Evolutionary conservation across 345 rosid genomes (phyloP), one percentile per base, ranked within the genome.

Genomic region (Eucalyptus sideroxylon): DNA sequence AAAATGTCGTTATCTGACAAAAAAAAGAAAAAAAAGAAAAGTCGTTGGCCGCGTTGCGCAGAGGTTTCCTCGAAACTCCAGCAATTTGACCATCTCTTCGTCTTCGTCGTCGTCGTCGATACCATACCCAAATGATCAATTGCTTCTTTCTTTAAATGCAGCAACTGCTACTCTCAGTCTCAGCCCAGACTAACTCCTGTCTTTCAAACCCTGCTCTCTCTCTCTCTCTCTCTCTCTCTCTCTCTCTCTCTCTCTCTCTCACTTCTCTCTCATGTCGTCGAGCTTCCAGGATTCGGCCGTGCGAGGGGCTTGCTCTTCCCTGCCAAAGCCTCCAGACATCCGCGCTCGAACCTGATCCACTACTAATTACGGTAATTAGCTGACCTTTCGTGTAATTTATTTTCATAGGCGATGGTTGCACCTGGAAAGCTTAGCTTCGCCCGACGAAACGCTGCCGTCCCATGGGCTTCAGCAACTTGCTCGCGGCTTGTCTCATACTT

Each of bases 21-120:
- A 1, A 53, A 19, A 19, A 19, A 17, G 5, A 50, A 14, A 13
- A 1, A 17, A 16, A 53, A 51, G 0, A 19, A 21, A 19, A 19
- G 26, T 53, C 59, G 59, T 53, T 53, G 26, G 59, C 26, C 59
- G 26, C 59, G 59, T 53, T 53, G 12, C 31, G 31, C 1, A 3
- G 31, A 60, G 69, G 31, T 60, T 60, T 60, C 69, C 69, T 60
- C 31, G 62, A 60, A 60, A 27, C 16, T 60, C 69, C 69, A 13
- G 31, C 69, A 60, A 60, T 60, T 59, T 60, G 69, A 60, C 69
- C 34, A 27, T 60, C n/a, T 27, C 34, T 60, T 60, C 30, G 62
- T 59, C 65, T 17, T 53, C 59, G 62, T 53, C 65, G 59, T 51
- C 55, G 55, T 24, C 30, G 30, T 60, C 69, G 16, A 27, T 60